phyloP scores from a whole-genome alignment of 2,329 filamentous ascomycete genomes.

The Paraconiothyrium sp. region DNA sequence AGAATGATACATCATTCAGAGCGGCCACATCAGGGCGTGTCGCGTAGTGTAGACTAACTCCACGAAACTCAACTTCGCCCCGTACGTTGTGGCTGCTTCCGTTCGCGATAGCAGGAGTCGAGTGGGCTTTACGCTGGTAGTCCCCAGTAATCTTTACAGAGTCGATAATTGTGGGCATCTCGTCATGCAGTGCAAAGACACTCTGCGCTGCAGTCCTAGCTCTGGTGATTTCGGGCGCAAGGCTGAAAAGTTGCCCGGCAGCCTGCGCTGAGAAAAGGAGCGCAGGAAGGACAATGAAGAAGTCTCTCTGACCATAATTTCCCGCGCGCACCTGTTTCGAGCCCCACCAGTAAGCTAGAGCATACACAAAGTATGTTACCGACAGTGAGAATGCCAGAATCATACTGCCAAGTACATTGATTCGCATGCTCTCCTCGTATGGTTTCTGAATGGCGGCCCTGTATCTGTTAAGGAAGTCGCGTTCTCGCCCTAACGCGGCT shows the following conservation, averaged over 20 bases:
- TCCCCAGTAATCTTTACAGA: neutral
- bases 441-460: constrained; percentile 50
- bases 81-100: constrained; percentile 10
- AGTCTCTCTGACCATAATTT: constrained; percentile 52
- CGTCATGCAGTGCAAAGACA: constrained; percentile 54
- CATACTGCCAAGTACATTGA: constrained; percentile 53
- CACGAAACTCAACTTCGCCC: constrained; percentile 46
- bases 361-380: constrained; percentile 59
- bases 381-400: constrained; percentile 57
- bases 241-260: constrained; percentile 57
- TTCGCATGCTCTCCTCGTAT: constrained; percentile 52
- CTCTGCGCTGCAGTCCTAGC: constrained; percentile 57
- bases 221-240: constrained; percentile 57
- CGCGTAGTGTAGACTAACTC: constrained; percentile 45
- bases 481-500: constrained; percentile 54
- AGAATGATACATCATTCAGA: constrained; percentile 51
- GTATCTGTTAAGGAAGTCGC: constrained; percentile 51
- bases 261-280: constrained; percentile 59
- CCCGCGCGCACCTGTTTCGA: constrained; percentile 55
- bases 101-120: constrained; percentile 1
- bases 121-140: constrained; percentile 2
- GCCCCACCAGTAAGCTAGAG: constrained; percentile 61
- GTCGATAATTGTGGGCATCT: constrained; percentile 50
- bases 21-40: constrained; percentile 41
- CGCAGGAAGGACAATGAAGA: constrained; percentile 58